Conservation (phyloP, 1,284 basidiomycete species). For the Sphagnurus paluster region DNA sequence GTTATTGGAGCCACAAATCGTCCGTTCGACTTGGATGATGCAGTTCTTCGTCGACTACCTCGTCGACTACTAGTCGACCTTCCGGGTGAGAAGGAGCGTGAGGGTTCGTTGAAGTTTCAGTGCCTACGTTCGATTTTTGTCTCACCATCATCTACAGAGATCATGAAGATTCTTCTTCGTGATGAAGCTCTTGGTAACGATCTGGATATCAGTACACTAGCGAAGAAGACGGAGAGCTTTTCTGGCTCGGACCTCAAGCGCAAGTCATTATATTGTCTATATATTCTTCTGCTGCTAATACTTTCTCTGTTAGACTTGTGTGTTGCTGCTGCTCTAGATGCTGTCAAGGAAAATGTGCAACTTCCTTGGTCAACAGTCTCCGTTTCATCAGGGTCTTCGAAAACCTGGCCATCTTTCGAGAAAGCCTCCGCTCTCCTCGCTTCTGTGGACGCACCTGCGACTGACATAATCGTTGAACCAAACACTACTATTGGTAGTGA, state of each 20-base stretch:
- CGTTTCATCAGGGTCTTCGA: neutral
- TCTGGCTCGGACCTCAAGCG: constrained; percentile 94
- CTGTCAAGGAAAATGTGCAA: constrained; percentile 80
- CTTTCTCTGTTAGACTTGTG: constrained; percentile 65
- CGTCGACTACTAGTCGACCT: constrained; percentile 83
- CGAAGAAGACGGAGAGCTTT: constrained; percentile 80
- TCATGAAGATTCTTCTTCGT: constrained; percentile 79
- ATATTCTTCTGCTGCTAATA: constrained; percentile 19
- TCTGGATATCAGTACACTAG: constrained; percentile 64
- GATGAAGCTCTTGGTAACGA: constrained; percentile 74
- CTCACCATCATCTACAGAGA: constrained; percentile 49
- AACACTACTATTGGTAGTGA: constrained; percentile 5
- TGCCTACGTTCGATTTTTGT: neutral
- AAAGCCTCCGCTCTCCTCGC: neutral
- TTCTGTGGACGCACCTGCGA: neutral
- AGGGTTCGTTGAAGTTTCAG: constrained; percentile 52
- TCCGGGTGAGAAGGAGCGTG: constrained; percentile 79
- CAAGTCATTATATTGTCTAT: constrained; percentile 39
- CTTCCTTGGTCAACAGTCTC: constrained; percentile 64
- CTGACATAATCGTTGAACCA: neutral
- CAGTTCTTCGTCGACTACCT: constrained; percentile 81
- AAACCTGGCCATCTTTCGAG: neutral
- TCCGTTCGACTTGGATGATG: constrained; percentile 84
- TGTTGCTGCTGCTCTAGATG: constrained; percentile 85
- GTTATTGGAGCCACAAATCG: constrained; percentile 95